Percentiles rank a stretch among this genome's conserved stretches.
Conservation (phyloP, 2,329 filamentous ascomycete genomes). For the Macrophomina tecta region DNA sequence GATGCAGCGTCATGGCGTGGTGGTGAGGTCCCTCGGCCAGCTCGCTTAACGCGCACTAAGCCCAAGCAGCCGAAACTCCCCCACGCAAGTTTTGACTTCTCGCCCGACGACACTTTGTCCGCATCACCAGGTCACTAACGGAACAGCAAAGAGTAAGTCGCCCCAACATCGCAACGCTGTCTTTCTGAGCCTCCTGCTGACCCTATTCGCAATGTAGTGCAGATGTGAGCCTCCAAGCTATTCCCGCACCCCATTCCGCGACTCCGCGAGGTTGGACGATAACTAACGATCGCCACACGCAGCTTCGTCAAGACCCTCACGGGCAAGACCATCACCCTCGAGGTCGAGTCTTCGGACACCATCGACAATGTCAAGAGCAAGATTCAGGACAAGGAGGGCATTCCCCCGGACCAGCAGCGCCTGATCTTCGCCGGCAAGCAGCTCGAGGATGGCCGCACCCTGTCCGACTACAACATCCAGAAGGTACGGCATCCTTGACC, state of each 20-base stretch:
- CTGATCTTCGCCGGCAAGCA: conserved; percentile 99
- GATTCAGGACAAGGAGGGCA: conserved; percentile 99
- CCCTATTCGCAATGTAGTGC: conserved; percentile 66
- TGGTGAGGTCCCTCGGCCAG: conserved; percentile 60
- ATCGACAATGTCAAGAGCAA: conserved; percentile 99
- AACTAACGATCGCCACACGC: conserved; percentile 36
- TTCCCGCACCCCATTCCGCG: conserved; percentile 30
- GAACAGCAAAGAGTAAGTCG: conserved; percentile 23
- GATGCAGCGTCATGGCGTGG: neutral
- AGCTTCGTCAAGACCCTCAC: conserved; percentile 99
- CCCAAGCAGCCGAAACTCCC: conserved; percentile 25
- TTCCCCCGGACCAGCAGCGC: conserved; percentile 97
- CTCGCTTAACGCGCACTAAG: conserved; percentile 28
- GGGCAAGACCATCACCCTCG: conserved; percentile 99
- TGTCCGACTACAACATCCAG: conserved; percentile 99
- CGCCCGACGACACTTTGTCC: conserved; percentile 26
- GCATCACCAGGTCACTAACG: conserved; percentile 29
- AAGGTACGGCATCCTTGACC: conserved; percentile 71
- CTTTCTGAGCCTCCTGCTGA: conserved; percentile 23
- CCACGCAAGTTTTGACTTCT: conserved; percentile 28
- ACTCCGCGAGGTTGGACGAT: conserved; percentile 28
- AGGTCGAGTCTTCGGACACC: conserved; percentile 98
- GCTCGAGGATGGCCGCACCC: conserved; percentile 96
- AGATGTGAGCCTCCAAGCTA: conserved; percentile 73
- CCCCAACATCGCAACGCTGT: conserved; percentile 4